Conservation (phyloP, 257 asterid genomes). For the Solanum clarkiae region DNA sequence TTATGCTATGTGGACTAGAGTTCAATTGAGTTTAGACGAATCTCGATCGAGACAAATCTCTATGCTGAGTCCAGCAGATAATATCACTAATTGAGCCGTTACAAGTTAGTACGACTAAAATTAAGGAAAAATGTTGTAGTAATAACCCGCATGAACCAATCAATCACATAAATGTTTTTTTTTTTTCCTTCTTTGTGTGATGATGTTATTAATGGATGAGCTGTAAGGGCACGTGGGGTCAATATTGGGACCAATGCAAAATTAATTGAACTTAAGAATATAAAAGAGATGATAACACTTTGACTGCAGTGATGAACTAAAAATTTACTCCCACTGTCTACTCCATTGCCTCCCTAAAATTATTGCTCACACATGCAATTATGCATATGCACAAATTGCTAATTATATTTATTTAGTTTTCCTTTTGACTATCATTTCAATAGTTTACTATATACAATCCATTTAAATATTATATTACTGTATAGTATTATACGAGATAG, state of each 20-base stretch:
- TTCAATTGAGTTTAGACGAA: too few species aligned
- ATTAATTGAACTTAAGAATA: background rate
- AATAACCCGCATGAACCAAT: background rate
- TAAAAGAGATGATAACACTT: background rate
- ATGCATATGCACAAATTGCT: background rate
- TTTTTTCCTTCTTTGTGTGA: background rate
- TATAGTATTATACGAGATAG: accelerated
- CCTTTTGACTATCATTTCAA: background rate
- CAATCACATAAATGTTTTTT: background rate
- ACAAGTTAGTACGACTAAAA: background rate
- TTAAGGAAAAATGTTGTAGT: background rate
- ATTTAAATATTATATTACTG: too few species aligned
- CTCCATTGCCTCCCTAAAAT: background rate
- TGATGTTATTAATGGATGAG: background rate
- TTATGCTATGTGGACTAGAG: accelerated
- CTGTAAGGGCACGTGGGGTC: conserved; percentile 5
- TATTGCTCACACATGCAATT: background rate
- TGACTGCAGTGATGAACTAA: background rate
- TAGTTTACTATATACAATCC: background rate
- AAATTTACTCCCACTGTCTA: background rate
- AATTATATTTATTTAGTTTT: background rate
- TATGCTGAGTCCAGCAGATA: too few species aligned
- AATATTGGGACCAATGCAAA: conserved; percentile 1
- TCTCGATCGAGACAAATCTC: too few species aligned
- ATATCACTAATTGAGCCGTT: too few species aligned